A percentile compares a stretch with the other conserved stretches of the same genome.
Conservation (phyloP, 495 filamentous ascomycete species). For the Hypoxylon fragiforme region DNA sequence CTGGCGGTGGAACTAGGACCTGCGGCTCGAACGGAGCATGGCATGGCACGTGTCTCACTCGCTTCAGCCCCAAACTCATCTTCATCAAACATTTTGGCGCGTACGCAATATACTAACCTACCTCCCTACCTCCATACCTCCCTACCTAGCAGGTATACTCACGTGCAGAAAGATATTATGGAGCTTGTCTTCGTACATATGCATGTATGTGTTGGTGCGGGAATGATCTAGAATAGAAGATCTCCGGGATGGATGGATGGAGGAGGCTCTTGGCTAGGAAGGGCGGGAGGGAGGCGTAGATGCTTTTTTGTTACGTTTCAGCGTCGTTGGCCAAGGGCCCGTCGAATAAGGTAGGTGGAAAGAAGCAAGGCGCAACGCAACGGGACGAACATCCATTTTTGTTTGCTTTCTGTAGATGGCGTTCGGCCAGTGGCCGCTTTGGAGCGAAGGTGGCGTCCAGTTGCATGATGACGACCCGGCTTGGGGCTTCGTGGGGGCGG, state of each 20-base stretch:
- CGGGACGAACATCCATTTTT: neutral
- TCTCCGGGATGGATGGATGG: constrained; percentile 1
- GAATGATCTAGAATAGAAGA: constrained; percentile 17
- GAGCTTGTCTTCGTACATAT: no score
- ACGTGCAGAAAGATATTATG: no score
- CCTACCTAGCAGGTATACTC: no score
- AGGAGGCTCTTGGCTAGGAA: neutral
- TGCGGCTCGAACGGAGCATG: no score
- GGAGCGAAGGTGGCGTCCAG: constrained; percentile 15
- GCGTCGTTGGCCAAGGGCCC: constrained; percentile 2
- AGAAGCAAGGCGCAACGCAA: neutral
- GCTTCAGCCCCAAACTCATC: no score
- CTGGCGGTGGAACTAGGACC: no score
- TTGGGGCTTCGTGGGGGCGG: constrained; percentile 13
- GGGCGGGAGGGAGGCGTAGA: constrained; percentile 21
- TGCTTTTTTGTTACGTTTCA: constrained; percentile 29
- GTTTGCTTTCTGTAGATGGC: neutral
- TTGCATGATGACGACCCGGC: constrained; percentile 1
- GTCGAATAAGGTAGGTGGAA: constrained; percentile 3
- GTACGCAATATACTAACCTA: no score
- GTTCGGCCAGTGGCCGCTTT: neutral
- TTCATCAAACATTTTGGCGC: no score
- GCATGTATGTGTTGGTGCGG: no score
- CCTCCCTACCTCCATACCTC: no score
- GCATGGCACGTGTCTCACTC: no score